These are phyloP conservation scores for Globisporangium acanthophoron DNA, from an alignment of 352 stramenopile species.

Conservation along the genomic window DNA sequence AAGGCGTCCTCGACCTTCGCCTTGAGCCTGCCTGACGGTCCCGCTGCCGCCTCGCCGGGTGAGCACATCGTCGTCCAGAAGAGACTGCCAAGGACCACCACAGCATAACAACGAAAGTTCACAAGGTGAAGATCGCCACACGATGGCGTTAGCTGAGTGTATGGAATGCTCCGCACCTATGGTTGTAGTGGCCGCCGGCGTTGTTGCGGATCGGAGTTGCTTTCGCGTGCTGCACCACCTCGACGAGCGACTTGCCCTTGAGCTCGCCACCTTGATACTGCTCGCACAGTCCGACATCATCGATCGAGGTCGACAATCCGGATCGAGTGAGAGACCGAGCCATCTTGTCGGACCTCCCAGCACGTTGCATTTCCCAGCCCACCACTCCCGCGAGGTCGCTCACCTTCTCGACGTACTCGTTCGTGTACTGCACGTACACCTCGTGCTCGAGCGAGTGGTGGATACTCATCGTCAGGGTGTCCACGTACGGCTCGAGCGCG, in stretches of 20 bases:
- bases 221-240: conserved; percentile 67
- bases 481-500: conserved; percentile 43
- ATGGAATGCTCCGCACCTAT: too few relatives aligned
- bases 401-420: conserved; percentile 28
- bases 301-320: too few relatives aligned
- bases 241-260: conserved; percentile 76
- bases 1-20: conserved; percentile 86
- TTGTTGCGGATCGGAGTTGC: conserved; percentile 80
- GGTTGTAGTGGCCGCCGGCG: conserved; percentile 81
- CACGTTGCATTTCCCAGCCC: too few relatives aligned
- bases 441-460: conserved; percentile 51
- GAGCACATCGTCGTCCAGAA: conserved; percentile 93
- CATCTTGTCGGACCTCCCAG: too few relatives aligned
- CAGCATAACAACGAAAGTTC: conserved; percentile 8
- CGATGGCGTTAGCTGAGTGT: too few relatives aligned
- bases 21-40: conserved; percentile 70
- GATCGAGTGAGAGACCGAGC: too few relatives aligned
- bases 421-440: conserved; percentile 30
- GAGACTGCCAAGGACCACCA: conserved; percentile 34
- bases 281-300: neutral
- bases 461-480: conserved; percentile 51
- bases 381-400: conserved; percentile 10
- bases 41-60: conserved; percentile 68
- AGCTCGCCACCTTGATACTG: conserved; percentile 64
- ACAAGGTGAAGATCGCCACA: too few relatives aligned